These are phyloP conservation scores for Neurospora crassa DNA, from an alignment of 2,329 filamentous ascomycete species.

Conservation along the genomic window DNA sequence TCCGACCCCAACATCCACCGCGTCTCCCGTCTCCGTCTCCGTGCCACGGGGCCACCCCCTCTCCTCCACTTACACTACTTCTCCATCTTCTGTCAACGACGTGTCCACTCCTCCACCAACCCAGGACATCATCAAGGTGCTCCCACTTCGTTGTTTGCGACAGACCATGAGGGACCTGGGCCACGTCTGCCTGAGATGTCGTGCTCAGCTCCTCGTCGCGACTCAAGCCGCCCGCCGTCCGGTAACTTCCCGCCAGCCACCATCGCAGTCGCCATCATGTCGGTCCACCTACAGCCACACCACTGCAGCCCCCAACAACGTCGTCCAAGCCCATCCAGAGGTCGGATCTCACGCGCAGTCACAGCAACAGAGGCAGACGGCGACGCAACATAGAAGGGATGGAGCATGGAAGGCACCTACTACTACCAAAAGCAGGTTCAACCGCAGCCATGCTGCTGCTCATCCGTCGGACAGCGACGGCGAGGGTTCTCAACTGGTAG, in stretches of 20 bases:
- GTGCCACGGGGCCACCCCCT: not conserved
- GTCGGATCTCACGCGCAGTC: not conserved
- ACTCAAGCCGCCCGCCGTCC: slow-evolving; percentile 2
- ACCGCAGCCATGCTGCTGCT: not conserved
- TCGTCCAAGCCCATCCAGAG: not conserved
- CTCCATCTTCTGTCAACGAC: not conserved
- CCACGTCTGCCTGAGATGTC: slow-evolving; percentile 17
- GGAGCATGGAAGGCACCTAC: not conserved
- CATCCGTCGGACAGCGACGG: not conserved
- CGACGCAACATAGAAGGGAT: not conserved
- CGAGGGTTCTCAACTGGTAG: slow-evolving; percentile 7
- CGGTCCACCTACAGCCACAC: slow-evolving; percentile 7
- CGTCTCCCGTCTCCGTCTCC: not conserved
- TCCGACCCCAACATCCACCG: not conserved
- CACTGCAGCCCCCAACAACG: slow-evolving; percentile 3
- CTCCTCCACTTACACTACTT: not conserved
- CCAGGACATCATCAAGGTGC: not conserved
- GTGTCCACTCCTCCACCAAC: not conserved
- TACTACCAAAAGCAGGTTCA: not conserved
- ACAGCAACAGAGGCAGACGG: not conserved
- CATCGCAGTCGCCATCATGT: not conserved
- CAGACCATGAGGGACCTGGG: slow-evolving; percentile 15
- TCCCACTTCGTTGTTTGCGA: not conserved
- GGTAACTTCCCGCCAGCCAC: not conserved
- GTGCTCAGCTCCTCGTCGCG: slow-evolving; percentile 11